Base-by-base conservation (phyloP, 1,139 yeast species). In the Debaryomyces psychrophilus region DNA sequence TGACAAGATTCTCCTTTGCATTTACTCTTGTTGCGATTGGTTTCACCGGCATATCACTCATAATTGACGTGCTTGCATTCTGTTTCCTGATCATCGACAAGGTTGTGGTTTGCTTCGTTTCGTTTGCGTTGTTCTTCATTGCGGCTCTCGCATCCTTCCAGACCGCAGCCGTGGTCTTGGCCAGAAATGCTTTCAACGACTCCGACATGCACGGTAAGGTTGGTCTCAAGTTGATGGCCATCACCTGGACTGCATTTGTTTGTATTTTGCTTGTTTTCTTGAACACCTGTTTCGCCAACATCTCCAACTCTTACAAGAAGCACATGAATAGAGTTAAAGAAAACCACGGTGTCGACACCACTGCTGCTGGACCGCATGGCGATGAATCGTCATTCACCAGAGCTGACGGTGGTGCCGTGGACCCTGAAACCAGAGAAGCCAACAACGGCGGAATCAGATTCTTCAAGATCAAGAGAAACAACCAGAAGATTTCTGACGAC, bases 381-480 rank as follows among this genome's bases (percentile, higher is more conserved):
- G 81, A 76, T 57, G 73, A 71, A 46, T 69, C 76, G 25, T 72
- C 79, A n/a, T 74, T 73, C 58, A 73, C 79, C 45, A 72, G 79
- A 66, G 51, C 67, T 39, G n/a, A 33, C 17, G 61, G 65, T 25
- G 69, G 69, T 8, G 60, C 65, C 20, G 67, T 55, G 28, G 81
- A 59, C 41, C 57, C 58, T 46, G 61, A 61, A 39, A 53, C 58
- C 44, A 70, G 67, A 52, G 72, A 79, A 55, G 68, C 65, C 36
- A 60, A 60, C 50, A 64, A 67, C 50, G 83, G 87, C 41, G 93
- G 92, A 46, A 85, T 86, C 58, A 83, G 88, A 67, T 86, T 86
- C 69, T 86, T 86, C 74, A 85, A 83, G 61, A 83, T 86, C 51
- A 84, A 85, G 70, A 84, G 90, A 73, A 82, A 82, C 65, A 82